Percentiles rank a stretch among this genome's conserved stretches.
phyloP scores from a whole-genome alignment of 768 basidiomycete genomes.

The Hericium coralloides region DNA sequence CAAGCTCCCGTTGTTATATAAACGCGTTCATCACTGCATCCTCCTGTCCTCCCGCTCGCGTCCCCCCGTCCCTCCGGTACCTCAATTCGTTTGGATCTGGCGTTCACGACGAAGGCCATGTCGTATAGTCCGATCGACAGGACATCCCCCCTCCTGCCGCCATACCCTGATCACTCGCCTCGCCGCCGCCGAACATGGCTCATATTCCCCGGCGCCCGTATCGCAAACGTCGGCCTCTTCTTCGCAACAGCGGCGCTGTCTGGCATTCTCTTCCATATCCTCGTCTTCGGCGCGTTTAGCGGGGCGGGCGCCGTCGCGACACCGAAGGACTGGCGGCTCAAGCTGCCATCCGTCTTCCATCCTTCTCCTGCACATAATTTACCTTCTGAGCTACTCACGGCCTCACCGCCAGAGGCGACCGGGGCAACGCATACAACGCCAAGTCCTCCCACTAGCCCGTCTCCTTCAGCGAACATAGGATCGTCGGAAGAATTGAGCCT shows the following conservation, averaged over 20 bases:
- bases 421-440: not conserved
- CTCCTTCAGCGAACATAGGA: not conserved
- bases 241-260: constrained; percentile 1
- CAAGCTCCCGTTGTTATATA: no score
- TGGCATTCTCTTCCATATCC: constrained; percentile 1
- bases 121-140: not conserved
- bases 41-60: no score
- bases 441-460: not conserved
- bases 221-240: not conserved
- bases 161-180: not conserved
- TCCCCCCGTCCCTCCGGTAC: no score
- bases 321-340: not conserved
- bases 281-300: not conserved
- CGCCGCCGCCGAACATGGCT: not conserved
- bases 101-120: no score
- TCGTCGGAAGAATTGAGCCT: constrained; percentile 17
- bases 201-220: not conserved
- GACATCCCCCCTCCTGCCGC: not conserved
- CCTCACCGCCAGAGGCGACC: not conserved
- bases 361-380: not conserved
- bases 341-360: not conserved
- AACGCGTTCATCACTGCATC: no score
- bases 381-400: not conserved
- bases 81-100: no score
- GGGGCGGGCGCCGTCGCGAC: not conserved